phyloP scores from a whole-genome alignment of 2,329 filamentous ascomycete species.

The Pseudocercospora crystallina region DNA sequence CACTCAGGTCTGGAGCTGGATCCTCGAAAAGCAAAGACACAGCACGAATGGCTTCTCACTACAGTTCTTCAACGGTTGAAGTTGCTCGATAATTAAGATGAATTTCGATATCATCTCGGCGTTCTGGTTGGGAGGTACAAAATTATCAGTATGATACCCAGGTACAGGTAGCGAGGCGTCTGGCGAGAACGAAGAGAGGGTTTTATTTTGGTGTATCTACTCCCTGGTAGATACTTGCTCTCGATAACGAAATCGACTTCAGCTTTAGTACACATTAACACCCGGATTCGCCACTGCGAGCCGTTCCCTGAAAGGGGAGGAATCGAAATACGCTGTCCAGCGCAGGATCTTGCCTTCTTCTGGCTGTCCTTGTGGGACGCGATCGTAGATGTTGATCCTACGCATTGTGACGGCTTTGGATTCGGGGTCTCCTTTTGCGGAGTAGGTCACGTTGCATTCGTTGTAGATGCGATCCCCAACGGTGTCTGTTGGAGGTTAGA shows the following conservation, averaged over 20 bases:
- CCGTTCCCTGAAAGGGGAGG: not conserved
- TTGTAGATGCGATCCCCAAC: conserved; percentile 2
- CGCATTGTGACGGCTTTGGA: not conserved
- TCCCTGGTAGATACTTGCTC: no score
- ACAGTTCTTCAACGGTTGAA: conserved; percentile 22
- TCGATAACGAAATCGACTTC: no score
- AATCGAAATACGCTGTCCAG: conserved; percentile 3
- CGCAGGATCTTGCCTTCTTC: not conserved
- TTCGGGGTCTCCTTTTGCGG: not conserved
- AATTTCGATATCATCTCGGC: conserved; percentile 7
- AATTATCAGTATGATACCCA: conserved; percentile 15
- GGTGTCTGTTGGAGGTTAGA: not conserved
- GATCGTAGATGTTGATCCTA: conserved; percentile 3
- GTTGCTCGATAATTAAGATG: conserved; percentile 7
- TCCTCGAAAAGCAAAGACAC: conserved; percentile 18
- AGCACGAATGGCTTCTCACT: conserved; percentile 19
- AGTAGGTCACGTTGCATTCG: conserved; percentile 4
- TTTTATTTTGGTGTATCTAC: no score
- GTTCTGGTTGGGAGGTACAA: conserved; percentile 8
- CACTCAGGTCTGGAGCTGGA: conserved; percentile 22
- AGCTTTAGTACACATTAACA: not conserved
- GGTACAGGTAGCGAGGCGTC: conserved; percentile 15
- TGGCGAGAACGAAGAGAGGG: not conserved
- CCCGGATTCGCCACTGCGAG: not conserved
- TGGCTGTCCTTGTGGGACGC: not conserved